Evolutionary conservation across 352 stramenopile species (phyloP).

Genomic region (Globisporangium okanoganense): DNA sequence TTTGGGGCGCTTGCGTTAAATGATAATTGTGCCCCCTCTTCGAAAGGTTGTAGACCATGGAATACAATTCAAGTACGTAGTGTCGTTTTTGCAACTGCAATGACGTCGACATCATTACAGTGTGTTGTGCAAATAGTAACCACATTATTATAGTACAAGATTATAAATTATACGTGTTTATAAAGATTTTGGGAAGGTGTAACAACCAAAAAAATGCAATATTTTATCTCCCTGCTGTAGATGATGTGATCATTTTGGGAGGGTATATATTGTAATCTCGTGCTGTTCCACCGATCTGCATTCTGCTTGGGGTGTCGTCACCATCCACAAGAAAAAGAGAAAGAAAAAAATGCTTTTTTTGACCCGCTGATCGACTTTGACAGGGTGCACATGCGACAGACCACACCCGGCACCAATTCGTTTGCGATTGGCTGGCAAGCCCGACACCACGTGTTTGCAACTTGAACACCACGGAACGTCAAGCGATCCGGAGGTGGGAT

Average conservation of each 20-base stretch:
- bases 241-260: background rate
- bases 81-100: constrained; percentile 2
- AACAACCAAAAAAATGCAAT: background rate
- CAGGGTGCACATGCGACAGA: constrained; percentile 1
- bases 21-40: background rate
- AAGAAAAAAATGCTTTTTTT: background rate
- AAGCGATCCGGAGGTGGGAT: no score
- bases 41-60: background rate
- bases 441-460: no score
- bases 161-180: background rate
- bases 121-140: background rate
- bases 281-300: background rate
- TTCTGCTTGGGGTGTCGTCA: background rate
- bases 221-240: background rate
- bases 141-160: background rate
- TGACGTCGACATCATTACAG: background rate
- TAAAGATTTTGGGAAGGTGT: no score
- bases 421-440: background rate
- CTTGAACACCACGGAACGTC: no score
- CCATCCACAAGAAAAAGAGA: constrained; percentile 5
- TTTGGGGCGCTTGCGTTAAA: background rate
- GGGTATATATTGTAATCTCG: background rate
- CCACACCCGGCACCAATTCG: background rate
- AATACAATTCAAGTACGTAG: background rate
- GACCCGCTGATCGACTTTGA: background rate